These are phyloP conservation scores for Polytrichum formosum DNA, from an alignment of 225 moss, liverwort and hornwort species.

Conservation along the genomic window DNA sequence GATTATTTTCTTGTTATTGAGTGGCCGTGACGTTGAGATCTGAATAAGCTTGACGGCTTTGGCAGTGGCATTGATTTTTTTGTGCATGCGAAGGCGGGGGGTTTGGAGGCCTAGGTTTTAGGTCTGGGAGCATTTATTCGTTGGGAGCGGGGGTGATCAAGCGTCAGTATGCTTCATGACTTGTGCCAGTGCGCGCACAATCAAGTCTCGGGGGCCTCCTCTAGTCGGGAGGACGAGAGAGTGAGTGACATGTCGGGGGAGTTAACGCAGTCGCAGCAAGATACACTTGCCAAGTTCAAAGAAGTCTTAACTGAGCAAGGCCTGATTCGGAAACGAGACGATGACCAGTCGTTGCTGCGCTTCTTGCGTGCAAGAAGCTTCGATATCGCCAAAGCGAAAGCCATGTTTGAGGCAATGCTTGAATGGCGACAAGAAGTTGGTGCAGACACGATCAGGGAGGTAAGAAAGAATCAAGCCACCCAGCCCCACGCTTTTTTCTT, in stretches of 20 bases:
- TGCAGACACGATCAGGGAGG: slow-evolving; percentile 44
- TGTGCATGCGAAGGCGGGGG: no score
- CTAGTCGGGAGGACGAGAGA: slow-evolving; percentile 26
- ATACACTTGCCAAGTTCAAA: slow-evolving; percentile 31
- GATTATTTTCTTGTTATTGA: no score
- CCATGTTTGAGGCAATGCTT: slow-evolving; percentile 47
- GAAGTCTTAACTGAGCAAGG: slow-evolving; percentile 30
- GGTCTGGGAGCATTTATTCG: no score
- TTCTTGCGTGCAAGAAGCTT: slow-evolving; percentile 41
- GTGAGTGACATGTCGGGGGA: slow-evolving; percentile 28
- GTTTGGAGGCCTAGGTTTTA: no score
- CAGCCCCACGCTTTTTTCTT: no score
- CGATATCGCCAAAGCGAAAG: slow-evolving; percentile 40
- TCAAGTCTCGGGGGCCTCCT: slow-evolving; percentile 26
- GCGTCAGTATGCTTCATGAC: slow-evolving; percentile 29
- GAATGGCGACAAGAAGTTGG: slow-evolving; percentile 49
- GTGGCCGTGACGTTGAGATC: no score
- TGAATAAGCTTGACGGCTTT: no score
- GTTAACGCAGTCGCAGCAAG: slow-evolving; percentile 40
- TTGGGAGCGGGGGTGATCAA: no score
- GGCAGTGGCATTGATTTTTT: no score
- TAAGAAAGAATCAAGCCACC: background rate
- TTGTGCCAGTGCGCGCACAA: slow-evolving; percentile 38
- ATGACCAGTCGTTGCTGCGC: slow-evolving; percentile 36
- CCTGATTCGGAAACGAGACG: slow-evolving; percentile 36